Conservation (phyloP, 441 rosid genomes). For the Hypseocharis bilobata region DNA sequence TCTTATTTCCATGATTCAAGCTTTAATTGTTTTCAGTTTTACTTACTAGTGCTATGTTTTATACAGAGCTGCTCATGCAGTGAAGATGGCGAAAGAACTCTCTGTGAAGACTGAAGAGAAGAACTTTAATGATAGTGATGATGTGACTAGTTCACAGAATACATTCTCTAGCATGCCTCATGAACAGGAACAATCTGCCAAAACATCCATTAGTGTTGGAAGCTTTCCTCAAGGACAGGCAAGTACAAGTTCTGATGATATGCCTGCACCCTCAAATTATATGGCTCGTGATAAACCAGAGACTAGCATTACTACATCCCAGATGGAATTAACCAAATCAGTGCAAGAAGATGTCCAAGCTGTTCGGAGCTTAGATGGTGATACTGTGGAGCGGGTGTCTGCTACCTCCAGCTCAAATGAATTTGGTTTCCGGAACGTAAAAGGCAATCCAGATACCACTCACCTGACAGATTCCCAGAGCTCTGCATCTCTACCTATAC, state of each 20-base stretch:
- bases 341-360: constrained; percentile 37
- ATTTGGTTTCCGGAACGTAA: constrained; percentile 33
- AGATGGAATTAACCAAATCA: constrained; percentile 44
- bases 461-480: constrained; percentile 61
- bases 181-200: constrained; percentile 74
- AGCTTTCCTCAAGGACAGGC: constrained; percentile 86
- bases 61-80: constrained; percentile 85
- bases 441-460: constrained; percentile 32
- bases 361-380: constrained; percentile 41
- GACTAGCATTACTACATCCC: constrained; percentile 31
- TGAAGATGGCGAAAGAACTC: constrained; percentile 79
- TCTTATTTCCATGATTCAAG: constrained; percentile 13
- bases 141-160: constrained; percentile 69
- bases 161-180: constrained; percentile 76
- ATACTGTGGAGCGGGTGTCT: constrained; percentile 43
- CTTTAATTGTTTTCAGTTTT: background rate
- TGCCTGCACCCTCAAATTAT: constrained; percentile 37
- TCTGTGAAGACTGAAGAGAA: constrained; percentile 73
- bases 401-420: constrained; percentile 53
- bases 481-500: constrained; percentile 48
- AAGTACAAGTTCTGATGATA: constrained; percentile 86
- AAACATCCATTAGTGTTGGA: constrained; percentile 77
- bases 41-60: constrained; percentile 16
- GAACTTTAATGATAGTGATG: constrained; percentile 69
- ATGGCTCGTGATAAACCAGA: constrained; percentile 44